Percentiles rank a stretch among this genome's conserved stretches.
These are phyloP conservation scores for Tripidium arundinaceum DNA, from an alignment of 202 grass and related monocot species.

Conservation along the genomic window DNA sequence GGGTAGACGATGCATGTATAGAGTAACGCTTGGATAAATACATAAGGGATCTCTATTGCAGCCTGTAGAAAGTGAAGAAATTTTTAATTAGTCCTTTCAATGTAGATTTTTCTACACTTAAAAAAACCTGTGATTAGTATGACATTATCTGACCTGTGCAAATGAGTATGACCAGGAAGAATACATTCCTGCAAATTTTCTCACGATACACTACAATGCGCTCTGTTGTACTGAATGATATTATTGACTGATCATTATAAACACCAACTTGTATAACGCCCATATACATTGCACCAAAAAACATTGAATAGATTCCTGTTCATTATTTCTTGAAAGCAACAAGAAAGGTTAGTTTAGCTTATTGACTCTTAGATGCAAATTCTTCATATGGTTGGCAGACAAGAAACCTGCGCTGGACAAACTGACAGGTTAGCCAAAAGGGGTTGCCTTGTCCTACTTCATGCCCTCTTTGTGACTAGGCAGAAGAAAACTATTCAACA, in stretches of 20 bases:
- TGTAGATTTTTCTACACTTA: neutral
- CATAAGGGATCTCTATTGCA: conserved; percentile 53
- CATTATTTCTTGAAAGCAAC: conserved; percentile 44
- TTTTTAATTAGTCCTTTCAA: neutral
- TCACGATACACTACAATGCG: conserved; percentile 48
- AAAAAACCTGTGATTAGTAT: neutral
- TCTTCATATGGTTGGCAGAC: too few relatives aligned
- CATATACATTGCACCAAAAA: conserved; percentile 52
- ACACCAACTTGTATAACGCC: conserved; percentile 4
- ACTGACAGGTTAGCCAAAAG: too few relatives aligned
- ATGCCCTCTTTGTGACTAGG: too few relatives aligned
- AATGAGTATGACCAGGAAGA: conserved; percentile 54
- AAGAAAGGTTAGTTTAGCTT: conserved; percentile 11
- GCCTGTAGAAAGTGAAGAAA: conserved; percentile 37
- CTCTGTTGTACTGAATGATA: conserved; percentile 39
- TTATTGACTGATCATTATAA: conserved; percentile 31
- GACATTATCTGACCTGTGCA: conserved; percentile 39
- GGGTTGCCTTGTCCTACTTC: too few relatives aligned
- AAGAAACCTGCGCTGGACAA: too few relatives aligned
- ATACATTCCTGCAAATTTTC: conserved; percentile 55
- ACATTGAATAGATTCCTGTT: conserved; percentile 81
- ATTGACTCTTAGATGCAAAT: too few relatives aligned
- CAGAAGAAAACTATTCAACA: too few relatives aligned
- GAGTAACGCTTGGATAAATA: conserved; percentile 38
- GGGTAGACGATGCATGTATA: conserved; percentile 33